phyloP scores from a whole-genome alignment of 345 rosid species.

The Acer yangbiense region DNA sequence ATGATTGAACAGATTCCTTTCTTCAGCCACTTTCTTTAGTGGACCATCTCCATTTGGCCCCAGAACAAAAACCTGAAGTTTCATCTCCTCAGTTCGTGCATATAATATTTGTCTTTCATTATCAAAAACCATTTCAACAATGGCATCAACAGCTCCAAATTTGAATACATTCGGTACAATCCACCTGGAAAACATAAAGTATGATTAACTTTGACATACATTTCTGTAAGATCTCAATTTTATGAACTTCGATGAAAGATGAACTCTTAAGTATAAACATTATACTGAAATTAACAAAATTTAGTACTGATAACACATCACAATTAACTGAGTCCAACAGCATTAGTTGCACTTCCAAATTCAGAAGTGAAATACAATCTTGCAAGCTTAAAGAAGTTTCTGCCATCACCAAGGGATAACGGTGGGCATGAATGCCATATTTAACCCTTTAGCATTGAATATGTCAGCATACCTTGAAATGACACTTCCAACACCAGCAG shows the following conservation, averaged over 20 bases:
- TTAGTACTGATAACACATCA: not conserved
- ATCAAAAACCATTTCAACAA: constrained; percentile 90
- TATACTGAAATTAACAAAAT: not conserved
- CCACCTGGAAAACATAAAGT: constrained; percentile 68
- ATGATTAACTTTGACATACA: not conserved
- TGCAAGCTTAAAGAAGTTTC: not conserved
- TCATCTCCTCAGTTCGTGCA: constrained; percentile 93
- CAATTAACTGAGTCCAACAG: not conserved
- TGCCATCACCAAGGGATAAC: not conserved
- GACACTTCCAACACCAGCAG: constrained; percentile 92
- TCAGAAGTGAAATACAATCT: not conserved
- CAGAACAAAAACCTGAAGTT: constrained; percentile 81
- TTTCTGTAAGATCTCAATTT: not conserved
- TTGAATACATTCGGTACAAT: constrained; percentile 89
- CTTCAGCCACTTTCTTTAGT: constrained; percentile 91
- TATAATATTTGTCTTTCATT: constrained; percentile 90
- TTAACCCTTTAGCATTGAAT: constrained; percentile 14
- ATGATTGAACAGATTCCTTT: constrained; percentile 80
- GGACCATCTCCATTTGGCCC: constrained; percentile 81
- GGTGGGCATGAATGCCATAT: not conserved
- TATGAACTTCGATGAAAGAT: not conserved
- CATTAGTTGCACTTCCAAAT: not conserved
- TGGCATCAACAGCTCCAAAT: constrained; percentile 93
- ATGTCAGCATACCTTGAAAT: constrained; percentile 69
- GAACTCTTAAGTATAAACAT: not conserved